phyloP scores from a whole-genome alignment of 306 rosid species.

The Crotalaria pallida region DNA sequence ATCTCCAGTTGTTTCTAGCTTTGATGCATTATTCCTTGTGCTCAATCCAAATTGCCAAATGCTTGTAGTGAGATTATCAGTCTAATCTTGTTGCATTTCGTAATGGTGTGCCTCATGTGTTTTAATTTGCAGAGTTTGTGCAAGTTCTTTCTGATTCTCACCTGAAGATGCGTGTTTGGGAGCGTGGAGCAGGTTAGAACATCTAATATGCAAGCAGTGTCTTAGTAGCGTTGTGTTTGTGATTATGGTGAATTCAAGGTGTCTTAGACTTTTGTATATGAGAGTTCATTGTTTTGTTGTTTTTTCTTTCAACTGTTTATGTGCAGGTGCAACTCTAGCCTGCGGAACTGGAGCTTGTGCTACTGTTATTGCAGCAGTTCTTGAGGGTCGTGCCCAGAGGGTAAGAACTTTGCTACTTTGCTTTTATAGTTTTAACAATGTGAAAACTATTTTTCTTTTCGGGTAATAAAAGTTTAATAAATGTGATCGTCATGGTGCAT shows the following conservation, averaged over 20 bases:
- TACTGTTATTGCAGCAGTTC: conserved; percentile 84
- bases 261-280: background rate
- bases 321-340: conserved; percentile 84
- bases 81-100: background rate
- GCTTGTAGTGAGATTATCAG: background rate
- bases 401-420: conserved; percentile 38
- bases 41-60: background rate
- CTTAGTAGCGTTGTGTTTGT: background rate
- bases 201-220: background rate
- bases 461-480: background rate
- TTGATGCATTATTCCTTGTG: background rate
- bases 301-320: background rate
- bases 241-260: background rate
- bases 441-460: background rate
- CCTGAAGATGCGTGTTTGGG: conserved; percentile 97
- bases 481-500: background rate
- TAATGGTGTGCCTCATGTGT: background rate
- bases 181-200: conserved; percentile 90
- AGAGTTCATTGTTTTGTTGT: background rate
- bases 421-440: background rate
- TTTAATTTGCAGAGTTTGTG: conserved; percentile 70
- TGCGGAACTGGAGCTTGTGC: conserved; percentile 99
- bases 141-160: conserved; percentile 74
- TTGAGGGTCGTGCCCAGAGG: conserved; percentile 82
- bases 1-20: background rate